These are phyloP conservation scores for Xylariaceae sp. DNA, from an alignment of 2,329 filamentous ascomycete species.

Conservation along the genomic window DNA sequence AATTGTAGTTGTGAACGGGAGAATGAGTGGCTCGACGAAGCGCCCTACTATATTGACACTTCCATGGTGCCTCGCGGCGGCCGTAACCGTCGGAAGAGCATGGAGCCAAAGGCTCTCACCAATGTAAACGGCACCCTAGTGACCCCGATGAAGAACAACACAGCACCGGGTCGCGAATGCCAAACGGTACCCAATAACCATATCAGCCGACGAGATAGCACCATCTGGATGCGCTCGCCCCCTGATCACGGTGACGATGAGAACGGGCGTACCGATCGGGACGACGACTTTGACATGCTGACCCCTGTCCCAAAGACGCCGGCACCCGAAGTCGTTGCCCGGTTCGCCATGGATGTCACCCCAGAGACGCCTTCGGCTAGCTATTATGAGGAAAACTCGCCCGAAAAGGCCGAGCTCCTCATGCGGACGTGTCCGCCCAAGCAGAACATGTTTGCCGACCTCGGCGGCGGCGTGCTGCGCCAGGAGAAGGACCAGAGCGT, in stretches of 20 bases:
- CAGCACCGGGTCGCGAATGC: slow-evolving; percentile 35
- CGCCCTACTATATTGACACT: slow-evolving; percentile 69
- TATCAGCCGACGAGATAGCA: slow-evolving; percentile 56
- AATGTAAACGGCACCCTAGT: slow-evolving; percentile 70
- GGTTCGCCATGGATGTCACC: slow-evolving; percentile 53
- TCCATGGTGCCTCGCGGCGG: slow-evolving; percentile 69
- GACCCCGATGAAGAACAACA: slow-evolving; percentile 41
- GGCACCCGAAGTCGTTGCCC: slow-evolving; percentile 56
- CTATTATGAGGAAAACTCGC: slow-evolving; percentile 40
- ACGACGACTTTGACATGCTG: slow-evolving; percentile 47
- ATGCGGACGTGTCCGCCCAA: slow-evolving; percentile 60
- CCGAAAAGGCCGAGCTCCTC: slow-evolving; percentile 43
- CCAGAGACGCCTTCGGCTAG: slow-evolving; percentile 46
- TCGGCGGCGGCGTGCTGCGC: slow-evolving; percentile 50
- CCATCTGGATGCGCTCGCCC: slow-evolving; percentile 58
- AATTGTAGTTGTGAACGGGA: slow-evolving; percentile 69
- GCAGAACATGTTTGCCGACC: slow-evolving; percentile 40
- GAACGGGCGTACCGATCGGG: slow-evolving; percentile 39
- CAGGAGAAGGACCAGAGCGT: slow-evolving; percentile 59
- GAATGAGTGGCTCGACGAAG: slow-evolving; percentile 76
- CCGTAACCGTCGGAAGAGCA: slow-evolving; percentile 74
- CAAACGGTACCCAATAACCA: slow-evolving; percentile 51
- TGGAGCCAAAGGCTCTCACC: slow-evolving; percentile 73
- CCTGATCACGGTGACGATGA: slow-evolving; percentile 44
- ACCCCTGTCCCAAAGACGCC: slow-evolving; percentile 63